Evolutionary conservation across 257 asterid genomes (phyloP), one percentile per base, ranked within the genome.

Genomic region (Thymus mandschuricus): DNA sequence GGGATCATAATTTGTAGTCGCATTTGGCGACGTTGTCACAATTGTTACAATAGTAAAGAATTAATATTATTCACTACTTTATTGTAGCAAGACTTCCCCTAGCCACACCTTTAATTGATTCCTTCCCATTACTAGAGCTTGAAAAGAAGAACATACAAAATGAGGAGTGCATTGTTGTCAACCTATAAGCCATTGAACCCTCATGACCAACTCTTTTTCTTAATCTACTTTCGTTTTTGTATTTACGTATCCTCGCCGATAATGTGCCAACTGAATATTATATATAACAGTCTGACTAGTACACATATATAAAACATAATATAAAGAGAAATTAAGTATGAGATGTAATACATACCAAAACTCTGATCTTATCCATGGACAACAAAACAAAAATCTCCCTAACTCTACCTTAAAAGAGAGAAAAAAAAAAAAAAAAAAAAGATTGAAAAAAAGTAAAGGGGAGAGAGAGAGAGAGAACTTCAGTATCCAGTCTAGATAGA

Each of bases 401-500:
- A 44, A 44, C 10, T 2, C 11, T 44, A 44, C 41, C 7, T 38
- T 7, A 38, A 38, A 38, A 38, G 6, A 38, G 41, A 4, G 6
- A 38, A 38, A 38, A 38, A 38, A 38, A 5, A 5, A 4, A 38
- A 4, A 38, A 35, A 35, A 35, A 35, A n/a, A n/a, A n/a, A n/a
- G n/a, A 21, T 21, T 21, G 21, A 21, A 21, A 21, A 21, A 21
- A 21, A 21, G 21, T 21, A 21, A 21, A 21, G 21, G 21, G 21
- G 21, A 21, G 21, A 21, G 21, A 21, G 21, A 21, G 5, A 35
- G 5, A 3, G 5, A 35, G 2, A 38, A 5, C 41, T 38, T 38
- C 41, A 38, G 1, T 5, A 38, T 38, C 41, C 3, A 48, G 78
- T 45, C 82, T 56, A 60, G 80, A 64, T 63, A 72, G 75, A 68